These are phyloP conservation scores for Ramaria sp. DNA, from an alignment of 768 basidiomycete genomes.

Conservation along the genomic window DNA sequence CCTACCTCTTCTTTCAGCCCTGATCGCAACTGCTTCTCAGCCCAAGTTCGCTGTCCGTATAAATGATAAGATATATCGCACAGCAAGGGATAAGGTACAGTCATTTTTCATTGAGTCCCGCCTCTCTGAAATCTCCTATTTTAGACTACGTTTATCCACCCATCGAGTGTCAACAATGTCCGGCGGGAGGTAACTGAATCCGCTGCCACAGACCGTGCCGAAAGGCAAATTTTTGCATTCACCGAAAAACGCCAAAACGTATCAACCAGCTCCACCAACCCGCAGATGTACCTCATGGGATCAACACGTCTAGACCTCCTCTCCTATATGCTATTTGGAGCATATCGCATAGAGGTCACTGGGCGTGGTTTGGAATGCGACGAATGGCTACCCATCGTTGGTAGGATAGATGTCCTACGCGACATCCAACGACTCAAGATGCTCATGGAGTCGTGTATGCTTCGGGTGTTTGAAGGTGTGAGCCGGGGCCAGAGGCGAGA, in stretches of 20 bases:
- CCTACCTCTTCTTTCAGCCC: conserved; percentile 64
- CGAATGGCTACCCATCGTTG: conserved; percentile 79
- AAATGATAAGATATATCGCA: conserved; percentile 57
- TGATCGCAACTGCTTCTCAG: conserved; percentile 78
- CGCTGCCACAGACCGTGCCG: conserved; percentile 25
- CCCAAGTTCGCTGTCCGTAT: conserved; percentile 84
- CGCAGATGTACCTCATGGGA: conserved; percentile 63
- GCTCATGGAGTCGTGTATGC: conserved; percentile 72
- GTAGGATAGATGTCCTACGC: conserved; percentile 63
- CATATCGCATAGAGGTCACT: conserved; percentile 61
- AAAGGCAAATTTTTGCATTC: conserved; percentile 75
- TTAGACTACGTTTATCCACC: conserved; percentile 71
- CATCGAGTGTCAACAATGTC: conserved; percentile 75
- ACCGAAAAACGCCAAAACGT: conserved; percentile 77
- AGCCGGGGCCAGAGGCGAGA: conserved; percentile 31
- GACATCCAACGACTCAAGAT: conserved; percentile 74
- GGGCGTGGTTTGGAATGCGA: conserved; percentile 77
- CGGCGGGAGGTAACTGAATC: conserved; percentile 35
- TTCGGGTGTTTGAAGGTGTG: conserved; percentile 87
- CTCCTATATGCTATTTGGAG: conserved; percentile 87
- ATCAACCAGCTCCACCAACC: conserved; percentile 29
- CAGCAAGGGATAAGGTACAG: conserved; percentile 73
- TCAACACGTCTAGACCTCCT: conserved; percentile 83
- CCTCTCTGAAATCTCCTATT: not conserved
- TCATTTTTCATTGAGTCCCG: not conserved